A percentile compares a stretch with the other conserved stretches of the same genome.
These are phyloP conservation scores for Flaveria floridana DNA, from an alignment of 140 eudicot genomes.

Conservation along the genomic window DNA sequence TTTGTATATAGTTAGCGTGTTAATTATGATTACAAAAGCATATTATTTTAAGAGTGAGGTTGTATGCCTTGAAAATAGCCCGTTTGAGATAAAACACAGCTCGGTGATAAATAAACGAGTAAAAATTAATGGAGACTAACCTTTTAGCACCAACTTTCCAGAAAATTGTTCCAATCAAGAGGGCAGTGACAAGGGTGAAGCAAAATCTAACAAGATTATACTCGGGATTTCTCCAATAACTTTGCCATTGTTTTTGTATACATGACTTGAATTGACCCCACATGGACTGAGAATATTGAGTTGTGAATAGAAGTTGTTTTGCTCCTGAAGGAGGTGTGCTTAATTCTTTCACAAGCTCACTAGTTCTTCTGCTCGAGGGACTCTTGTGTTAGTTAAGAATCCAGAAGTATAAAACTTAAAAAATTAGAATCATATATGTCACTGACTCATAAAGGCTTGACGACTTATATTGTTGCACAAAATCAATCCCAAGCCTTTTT, in stretches of 20 bases:
- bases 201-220: slow-evolving; percentile 47
- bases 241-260: slow-evolving; percentile 42
- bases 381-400: slow-evolving; percentile 22
- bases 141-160: slow-evolving; percentile 45
- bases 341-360: slow-evolving; percentile 33
- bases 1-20: not conserved
- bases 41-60: not conserved
- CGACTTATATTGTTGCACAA: slow-evolving; percentile 36
- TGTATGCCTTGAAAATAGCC: not conserved
- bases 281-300: slow-evolving; percentile 35
- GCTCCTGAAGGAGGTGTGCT: slow-evolving; percentile 46
- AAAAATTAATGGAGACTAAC: slow-evolving; percentile 22
- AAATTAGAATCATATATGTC: not conserved
- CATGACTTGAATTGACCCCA: slow-evolving; percentile 50
- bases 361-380: slow-evolving; percentile 33
- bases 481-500: slow-evolving; percentile 34
- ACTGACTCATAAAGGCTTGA: slow-evolving; percentile 41
- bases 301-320: slow-evolving; percentile 38
- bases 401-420: slow-evolving; percentile 8
- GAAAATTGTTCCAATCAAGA: slow-evolving; percentile 46
- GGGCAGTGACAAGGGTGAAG: slow-evolving; percentile 36
- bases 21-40: not conserved
- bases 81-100: slow-evolving; percentile 6
- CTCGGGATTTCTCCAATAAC: slow-evolving; percentile 60
- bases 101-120: not conserved